Evolutionary conservation across 305 asterid genomes (phyloP), one percentile per base, ranked within the genome.

Genomic region (Stenogyne calaminthoides): DNA sequence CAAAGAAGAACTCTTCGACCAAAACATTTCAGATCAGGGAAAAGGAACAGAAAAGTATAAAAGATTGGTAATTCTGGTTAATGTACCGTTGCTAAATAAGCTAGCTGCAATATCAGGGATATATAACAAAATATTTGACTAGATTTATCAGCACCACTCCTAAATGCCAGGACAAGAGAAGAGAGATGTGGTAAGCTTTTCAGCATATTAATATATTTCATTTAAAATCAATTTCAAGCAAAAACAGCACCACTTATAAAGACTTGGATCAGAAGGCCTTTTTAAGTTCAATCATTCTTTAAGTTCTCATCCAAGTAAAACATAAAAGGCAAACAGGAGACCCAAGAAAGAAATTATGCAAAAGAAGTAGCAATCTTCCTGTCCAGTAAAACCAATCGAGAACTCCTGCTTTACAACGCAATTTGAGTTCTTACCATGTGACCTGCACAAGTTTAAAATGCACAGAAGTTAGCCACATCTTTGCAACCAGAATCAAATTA

Each of bases 351-450:
- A 46, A 80, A 22, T 71, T 54, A 60, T 44, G 72, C 64, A 68
- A 56, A 46, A 57, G 40, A 55, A 14, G 72, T 22, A 32, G 49
- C 54, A 52, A 51, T 67, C 86, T 70, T 78, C 87, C 81, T 72
- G 74, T 73, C 36, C 59, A 64, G 80, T 54, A 75, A 73, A 60
- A 83, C 73, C 77, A 77, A 75, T 58, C 64, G 72, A 76, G 80
- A 59, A 69, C 74, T 80, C 79, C 83, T 18, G 80, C 70, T 55
- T 80, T 66, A 76, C 62, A 74, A 64, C 69, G 83, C 78, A 76
- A 68, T 67, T 70, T 36, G 78, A 76, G 77, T 44, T 86, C 78
- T 80, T 87, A 93, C 98, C 98, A 79, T 79, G 92, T 75, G 88
- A 81, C 95, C 98, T 93, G 96, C 96, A 88, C 14, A 82, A 73